These are phyloP conservation scores for Diutina catenulata DNA, from an alignment of 1,139 yeast species.

Conservation along the genomic window DNA sequence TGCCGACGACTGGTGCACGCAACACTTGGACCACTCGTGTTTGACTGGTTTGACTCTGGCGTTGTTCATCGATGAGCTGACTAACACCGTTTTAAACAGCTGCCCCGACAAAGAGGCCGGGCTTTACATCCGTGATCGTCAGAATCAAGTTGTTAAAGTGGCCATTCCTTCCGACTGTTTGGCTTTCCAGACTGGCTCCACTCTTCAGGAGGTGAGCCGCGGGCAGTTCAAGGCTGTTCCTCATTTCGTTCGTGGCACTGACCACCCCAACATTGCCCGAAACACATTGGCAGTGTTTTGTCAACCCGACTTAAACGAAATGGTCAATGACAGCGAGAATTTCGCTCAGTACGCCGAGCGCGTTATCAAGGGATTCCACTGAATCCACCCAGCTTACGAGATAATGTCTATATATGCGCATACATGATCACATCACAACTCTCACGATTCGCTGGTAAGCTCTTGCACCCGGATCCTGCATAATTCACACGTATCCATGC, in stretches of 20 bases:
- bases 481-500: too few relatives aligned
- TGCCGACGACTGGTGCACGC: slow-evolving; percentile 50
- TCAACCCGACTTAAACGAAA: slow-evolving; percentile 46
- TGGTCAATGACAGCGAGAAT: slow-evolving; percentile 29
- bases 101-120: slow-evolving; percentile 41
- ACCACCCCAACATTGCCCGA: slow-evolving; percentile 26
- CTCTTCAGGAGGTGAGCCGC: slow-evolving; percentile 40
- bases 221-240: slow-evolving; percentile 48
- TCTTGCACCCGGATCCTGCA: too few relatives aligned
- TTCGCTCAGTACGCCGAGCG: slow-evolving; percentile 40
- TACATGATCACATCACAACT: too few relatives aligned
- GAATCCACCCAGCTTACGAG: too few relatives aligned
- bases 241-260: slow-evolving; percentile 41
- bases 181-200: slow-evolving; percentile 59
- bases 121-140: slow-evolving; percentile 39
- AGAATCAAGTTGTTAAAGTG: slow-evolving; percentile 36
- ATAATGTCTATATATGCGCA: too few relatives aligned
- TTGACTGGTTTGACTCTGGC: slow-evolving; percentile 53
- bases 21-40: slow-evolving; percentile 53
- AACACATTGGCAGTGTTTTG: slow-evolving; percentile 56
- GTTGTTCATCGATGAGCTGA: slow-evolving; percentile 32
- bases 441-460: too few relatives aligned
- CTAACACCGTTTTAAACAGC: slow-evolving; percentile 6
- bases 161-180: slow-evolving; percentile 42
- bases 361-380: slow-evolving; percentile 13